Evolutionary conservation across 805 yeast genomes (phyloP).

Genomic region (Ogataea corticis): DNA sequence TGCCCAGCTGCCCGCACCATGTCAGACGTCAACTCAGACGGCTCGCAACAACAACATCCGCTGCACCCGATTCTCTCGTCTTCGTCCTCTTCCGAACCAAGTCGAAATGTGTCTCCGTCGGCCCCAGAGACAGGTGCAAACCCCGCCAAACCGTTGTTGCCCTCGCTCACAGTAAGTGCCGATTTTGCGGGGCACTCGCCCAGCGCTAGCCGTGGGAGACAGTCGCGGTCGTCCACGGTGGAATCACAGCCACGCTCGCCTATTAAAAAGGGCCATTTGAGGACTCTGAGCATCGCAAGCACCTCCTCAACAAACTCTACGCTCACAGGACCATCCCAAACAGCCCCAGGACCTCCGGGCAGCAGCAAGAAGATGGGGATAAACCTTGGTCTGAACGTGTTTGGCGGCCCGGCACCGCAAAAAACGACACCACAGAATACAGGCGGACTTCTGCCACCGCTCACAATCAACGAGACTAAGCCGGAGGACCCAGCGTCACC

Average conservation of each 20-base stretch:
- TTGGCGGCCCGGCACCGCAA: constrained; percentile 18
- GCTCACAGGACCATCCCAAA: constrained; percentile 7
- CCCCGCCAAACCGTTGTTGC: neutral
- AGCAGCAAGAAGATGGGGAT: constrained; percentile 28
- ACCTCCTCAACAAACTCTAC: constrained; percentile 12
- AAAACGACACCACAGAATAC: neutral
- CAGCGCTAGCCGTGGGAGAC: constrained; percentile 9
- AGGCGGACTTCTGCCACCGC: constrained; percentile 6
- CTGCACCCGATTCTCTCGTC: constrained; percentile 25
- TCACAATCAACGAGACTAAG: neutral
- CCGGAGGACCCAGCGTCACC: constrained; percentile 7
- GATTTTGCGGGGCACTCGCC: constrained; percentile 2
- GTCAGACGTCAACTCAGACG: constrained; percentile 6
- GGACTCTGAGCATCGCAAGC: constrained; percentile 26
- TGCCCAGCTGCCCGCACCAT: neutral
- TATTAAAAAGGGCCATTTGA: constrained; percentile 16
- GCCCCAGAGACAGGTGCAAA: neutral
- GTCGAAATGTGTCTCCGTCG: constrained; percentile 18
- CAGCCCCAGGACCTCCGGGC: constrained; percentile 10
- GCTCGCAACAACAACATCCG: constrained; percentile 13
- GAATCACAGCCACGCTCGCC: constrained; percentile 17
- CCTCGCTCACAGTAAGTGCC: constrained; percentile 8
- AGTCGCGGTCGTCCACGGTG: constrained; percentile 17
- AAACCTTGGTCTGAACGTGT: constrained; percentile 32
- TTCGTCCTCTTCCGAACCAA: constrained; percentile 23